Conservation (phyloP, 73 alveolate species). For the Symbiodinium natans region DNA sequence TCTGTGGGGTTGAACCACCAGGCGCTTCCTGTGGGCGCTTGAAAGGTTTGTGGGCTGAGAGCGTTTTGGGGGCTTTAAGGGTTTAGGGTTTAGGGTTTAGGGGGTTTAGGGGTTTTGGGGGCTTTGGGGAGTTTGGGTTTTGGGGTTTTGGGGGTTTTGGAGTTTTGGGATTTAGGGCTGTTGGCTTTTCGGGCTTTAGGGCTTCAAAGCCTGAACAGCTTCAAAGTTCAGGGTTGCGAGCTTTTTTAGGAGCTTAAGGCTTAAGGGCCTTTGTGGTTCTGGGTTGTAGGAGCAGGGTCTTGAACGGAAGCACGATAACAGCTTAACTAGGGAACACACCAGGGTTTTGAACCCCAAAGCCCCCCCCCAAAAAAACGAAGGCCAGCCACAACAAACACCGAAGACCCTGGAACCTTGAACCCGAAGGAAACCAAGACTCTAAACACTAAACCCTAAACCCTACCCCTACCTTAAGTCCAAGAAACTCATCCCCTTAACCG, state of each 20-base stretch:
- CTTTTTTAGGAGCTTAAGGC: not conserved
- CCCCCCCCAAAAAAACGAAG: too few relatives aligned
- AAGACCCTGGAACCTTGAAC: not conserved
- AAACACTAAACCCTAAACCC: too few relatives aligned
- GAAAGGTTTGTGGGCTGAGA: not conserved
- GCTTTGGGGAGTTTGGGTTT: not conserved
- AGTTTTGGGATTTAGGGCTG: not conserved
- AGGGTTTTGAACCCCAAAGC: not conserved
- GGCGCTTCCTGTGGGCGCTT: not conserved
- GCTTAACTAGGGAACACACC: not conserved
- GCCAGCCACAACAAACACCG: too few relatives aligned
- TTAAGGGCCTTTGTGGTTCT: too few relatives aligned
- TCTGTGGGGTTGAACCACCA: constrained; percentile 24
- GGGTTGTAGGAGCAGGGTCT: not conserved
- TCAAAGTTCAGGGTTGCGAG: not conserved
- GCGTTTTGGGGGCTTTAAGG: not conserved
- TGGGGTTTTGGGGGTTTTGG: not conserved
- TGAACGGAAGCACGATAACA: too few relatives aligned
- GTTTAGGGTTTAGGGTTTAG: not conserved
- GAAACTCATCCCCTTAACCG: not conserved
- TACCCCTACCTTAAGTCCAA: not conserved
- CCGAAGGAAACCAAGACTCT: not conserved
- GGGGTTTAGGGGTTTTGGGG: not conserved
- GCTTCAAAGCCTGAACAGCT: not conserved
- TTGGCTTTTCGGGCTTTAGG: not conserved